Percentiles rank a stretch among this genome's conserved stretches.
Conservation (phyloP, 805 yeast genomes). For the baker's yeast (Saccharomyces cerevisiae) region DNA sequence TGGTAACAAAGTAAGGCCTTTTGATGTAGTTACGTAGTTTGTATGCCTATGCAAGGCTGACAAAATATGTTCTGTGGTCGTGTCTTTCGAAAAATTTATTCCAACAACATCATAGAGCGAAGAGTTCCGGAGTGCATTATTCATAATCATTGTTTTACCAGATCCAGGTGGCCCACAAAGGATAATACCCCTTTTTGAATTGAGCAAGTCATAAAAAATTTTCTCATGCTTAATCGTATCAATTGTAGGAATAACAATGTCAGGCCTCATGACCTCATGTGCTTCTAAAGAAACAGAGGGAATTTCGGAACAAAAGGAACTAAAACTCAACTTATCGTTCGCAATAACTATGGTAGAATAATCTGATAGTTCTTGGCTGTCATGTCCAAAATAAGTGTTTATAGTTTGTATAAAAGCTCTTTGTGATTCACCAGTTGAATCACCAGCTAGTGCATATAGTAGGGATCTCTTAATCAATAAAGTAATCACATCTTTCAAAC, state of each 20-base stretch:
- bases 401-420: neutral
- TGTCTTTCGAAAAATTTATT: constrained; percentile 76
- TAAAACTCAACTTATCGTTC: constrained; percentile 42
- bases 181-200: constrained; percentile 51
- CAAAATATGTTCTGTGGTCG: constrained; percentile 53
- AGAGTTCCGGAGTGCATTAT: constrained; percentile 54
- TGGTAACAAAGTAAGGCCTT: constrained; percentile 53
- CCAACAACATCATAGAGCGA: constrained; percentile 53
- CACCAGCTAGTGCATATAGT: neutral
- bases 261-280: constrained; percentile 51
- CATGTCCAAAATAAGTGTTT: neutral
- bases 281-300: constrained; percentile 43
- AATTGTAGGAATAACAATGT: constrained; percentile 63
- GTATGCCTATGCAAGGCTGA: constrained; percentile 68
- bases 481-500: neutral
- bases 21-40: constrained; percentile 42
- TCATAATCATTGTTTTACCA: constrained; percentile 88
- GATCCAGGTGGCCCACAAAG: constrained; percentile 97
- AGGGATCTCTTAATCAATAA: neutral
- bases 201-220: constrained; percentile 47
- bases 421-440: neutral
- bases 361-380: neutral
- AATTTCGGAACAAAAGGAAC: constrained; percentile 34
- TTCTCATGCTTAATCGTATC: constrained; percentile 68
- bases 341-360: constrained; percentile 24